Evolutionary conservation across 2,329 filamentous ascomycete genomes (phyloP), one percentile per base, ranked within the genome.

Genomic region (Ophiocordyceps camponoti-rufipedis): DNA sequence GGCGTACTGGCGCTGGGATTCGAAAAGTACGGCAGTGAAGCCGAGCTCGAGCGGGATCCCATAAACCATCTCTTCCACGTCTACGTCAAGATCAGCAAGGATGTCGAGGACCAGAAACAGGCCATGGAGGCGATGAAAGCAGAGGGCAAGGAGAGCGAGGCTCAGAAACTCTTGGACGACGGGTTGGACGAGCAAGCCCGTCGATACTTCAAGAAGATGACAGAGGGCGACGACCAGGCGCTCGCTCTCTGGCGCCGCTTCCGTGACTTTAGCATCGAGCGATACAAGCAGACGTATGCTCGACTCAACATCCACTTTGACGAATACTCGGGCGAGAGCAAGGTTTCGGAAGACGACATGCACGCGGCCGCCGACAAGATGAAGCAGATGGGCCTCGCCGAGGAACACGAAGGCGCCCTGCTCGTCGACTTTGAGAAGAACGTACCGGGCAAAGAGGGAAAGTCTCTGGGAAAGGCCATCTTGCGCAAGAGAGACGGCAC

Each of bases 371-470:
- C 77, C 31, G 65, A 74, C 53, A 65, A 73, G 51, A 69, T 88
- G 61, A 70, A 71, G 47, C 74, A 80, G 16, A 79, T 74, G 59
- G 69, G 70, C 0, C 69, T 88, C 31, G 75, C 75, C 2, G 74
- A 82, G 55, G 77, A 83, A 57, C 78, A 79, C 28, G 71, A 82
- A n/a, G 81, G 82, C 39, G 80, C 82, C 42, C 71, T 78, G 53
- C 74, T 87, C 47, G 71, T 88, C 47, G 77, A 87, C 59, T 85
- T 87, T 56, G 66, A 72, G 45, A 78, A 82, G 57, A 74, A 81
- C 48, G 69, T 82, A 1, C 65, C 73, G 9, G 77, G 77, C 48
- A 81, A 82, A 62, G 65, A 71, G 46, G 78, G 77, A 51, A 84
- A 83, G 65, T 75, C 73, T 48, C 72, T 85, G 11, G 82, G 80